Conservation (phyloP, 2,329 filamentous ascomycete genomes). For the Penicillium sp. region DNA sequence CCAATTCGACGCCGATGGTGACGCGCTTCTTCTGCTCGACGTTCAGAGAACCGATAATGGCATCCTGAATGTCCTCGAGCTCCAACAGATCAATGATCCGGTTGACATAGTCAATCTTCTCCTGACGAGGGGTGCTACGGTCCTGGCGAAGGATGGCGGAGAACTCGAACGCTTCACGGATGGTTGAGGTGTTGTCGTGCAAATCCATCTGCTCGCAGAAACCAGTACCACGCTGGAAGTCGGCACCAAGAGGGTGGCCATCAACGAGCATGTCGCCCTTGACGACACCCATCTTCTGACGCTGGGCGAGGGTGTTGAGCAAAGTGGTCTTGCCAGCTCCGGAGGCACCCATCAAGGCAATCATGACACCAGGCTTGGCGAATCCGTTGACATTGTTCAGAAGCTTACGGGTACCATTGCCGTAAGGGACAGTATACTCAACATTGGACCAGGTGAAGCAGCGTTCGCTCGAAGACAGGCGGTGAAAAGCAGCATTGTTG, state of each 20-base stretch:
- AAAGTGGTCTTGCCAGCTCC: conserved; percentile 84
- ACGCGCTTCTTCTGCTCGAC: conserved; percentile 72
- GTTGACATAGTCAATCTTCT: conserved; percentile 69
- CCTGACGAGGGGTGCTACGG: conserved; percentile 53
- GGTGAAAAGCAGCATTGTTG: conserved; percentile 38
- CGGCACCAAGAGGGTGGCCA: conserved; percentile 60
- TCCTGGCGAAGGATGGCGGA: conserved; percentile 67
- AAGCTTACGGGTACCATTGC: conserved; percentile 62
- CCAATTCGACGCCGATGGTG: conserved; percentile 73
- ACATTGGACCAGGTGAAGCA: conserved; percentile 73
- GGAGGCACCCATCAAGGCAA: conserved; percentile 78
- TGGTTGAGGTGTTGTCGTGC: conserved; percentile 67
- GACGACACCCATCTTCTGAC: conserved; percentile 66
- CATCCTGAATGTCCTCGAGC: conserved; percentile 66
- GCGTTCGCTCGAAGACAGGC: conserved; percentile 59
- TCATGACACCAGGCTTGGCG: conserved; percentile 76
- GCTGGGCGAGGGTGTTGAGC: conserved; percentile 74
- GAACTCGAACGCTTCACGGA: conserved; percentile 69
- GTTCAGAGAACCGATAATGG: conserved; percentile 64
- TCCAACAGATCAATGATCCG: conserved; percentile 68
- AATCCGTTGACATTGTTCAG: conserved; percentile 74
- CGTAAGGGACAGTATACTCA: conserved; percentile 71
- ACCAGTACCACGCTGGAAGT: conserved; percentile 70
- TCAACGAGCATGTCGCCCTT: conserved; percentile 73
- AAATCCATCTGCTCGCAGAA: conserved; percentile 74